Base-by-base conservation (phyloP, 75 land plant genomes). In the Pseudotsuga menziesii region DNA sequence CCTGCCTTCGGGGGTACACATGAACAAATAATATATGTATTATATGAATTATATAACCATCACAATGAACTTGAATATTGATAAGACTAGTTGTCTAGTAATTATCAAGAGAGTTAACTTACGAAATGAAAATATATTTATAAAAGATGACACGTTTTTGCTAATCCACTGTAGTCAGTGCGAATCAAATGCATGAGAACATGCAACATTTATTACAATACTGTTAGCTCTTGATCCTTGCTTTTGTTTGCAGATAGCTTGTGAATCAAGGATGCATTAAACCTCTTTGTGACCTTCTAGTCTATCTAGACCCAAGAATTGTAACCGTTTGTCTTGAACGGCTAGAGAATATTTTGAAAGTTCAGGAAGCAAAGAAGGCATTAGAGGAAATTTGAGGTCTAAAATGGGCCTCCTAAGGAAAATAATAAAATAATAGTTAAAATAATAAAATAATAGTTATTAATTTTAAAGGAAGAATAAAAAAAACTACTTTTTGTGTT, bases 251-350 rank as follows among this genome's bases (percentile, higher is more conserved):
- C 80, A 91, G 91, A 85, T 90, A 80, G 75, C 87, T 92, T 27
- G 94, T 92, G 76, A 90, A 83, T 78, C 92, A 92, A 66, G 87
- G 89, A 14, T 92, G 94, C 78, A 90, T 92, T 36, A 92, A 90
- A 85, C 94, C 94, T 7, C 57, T 92, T 2, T 90, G 94, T 81
- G 94, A 92, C 70, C 84, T 92, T 36, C 80, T 92, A 14, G 81
- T 78, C 22, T 92, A 92, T 80, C 85, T 92, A 0, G 94, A 92
- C 58, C 83, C 94, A 25, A 80, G 90, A 22, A 92, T 92, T 39
- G 83, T 90, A 1, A 89, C 88, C 6, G 92, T 92, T n/a, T 89
- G 88, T 57, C 62, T 92, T 73, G 94, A 92, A 75, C 92, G 94
- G 1, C 87, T 92, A 1, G 92, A 90, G 76, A 92, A 92, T 78